Evolutionary conservation across 306 rosid species (phyloP), one percentile per base, ranked within the genome.

Genomic region (Senna siamea): DNA sequence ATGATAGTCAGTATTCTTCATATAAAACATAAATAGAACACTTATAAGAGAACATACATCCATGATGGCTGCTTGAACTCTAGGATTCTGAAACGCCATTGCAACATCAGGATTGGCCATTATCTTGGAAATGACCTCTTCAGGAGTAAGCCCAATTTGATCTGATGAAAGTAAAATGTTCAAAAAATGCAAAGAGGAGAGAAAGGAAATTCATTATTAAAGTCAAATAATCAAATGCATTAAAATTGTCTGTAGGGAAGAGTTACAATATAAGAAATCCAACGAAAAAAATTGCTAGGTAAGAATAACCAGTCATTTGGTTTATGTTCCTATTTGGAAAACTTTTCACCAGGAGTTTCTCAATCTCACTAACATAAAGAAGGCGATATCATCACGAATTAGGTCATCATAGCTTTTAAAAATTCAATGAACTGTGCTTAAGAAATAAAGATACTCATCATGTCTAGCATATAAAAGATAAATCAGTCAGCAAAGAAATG

Each of bases 61-160:
- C 98, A 95, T 92, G 77, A 95, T 95, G 18, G 99, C 99, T 68
- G 94, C 92, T 86, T 95, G 98, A 78, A 95, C 97, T 88, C 81
- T 90, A 34, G 99, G 99, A 78, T 95, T 95, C 85, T 95, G 99
- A 79, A 95, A 95, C 53, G 99, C 99, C 96, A 84, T 70, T 40
- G 96, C 97, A 72, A 95, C 91, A 13, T 95, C 99, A 50, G 99
- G 99, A 79, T 92, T 88, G 69, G 92, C 93, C 98, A 95, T 92
- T 68, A 95, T 95, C 88, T 86, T 95, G 35, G 98, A 92, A 81
- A 95, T 86, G 28, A 90, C 96, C 80, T 95, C 92, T 81, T 95
- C 98, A 12, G 98, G 99, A 68, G 93, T 68, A 57, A 90, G 98
- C 80, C 99, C 99, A 73, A 95, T 90, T 92, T 92, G 98, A 82